Base-by-base conservation (phyloP, 1,139 yeast genomes). In the Suhomyces panamericanus region DNA sequence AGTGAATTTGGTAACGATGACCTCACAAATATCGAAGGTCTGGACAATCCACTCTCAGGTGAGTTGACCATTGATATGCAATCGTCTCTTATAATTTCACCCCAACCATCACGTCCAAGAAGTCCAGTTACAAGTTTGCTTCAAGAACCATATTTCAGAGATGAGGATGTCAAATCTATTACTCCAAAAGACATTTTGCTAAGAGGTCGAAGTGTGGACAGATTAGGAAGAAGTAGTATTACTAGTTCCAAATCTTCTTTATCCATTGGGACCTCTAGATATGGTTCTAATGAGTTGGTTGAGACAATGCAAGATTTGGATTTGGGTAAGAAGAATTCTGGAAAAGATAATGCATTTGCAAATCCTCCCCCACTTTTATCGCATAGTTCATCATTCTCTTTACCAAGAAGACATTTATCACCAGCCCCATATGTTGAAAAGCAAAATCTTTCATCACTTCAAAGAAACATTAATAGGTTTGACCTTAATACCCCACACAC, bases 321-420 rank as follows among this genome's bases (percentile, higher is more conserved):
- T 20, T 47, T 67, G 22, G 40, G 49, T 4, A 50, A 47, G 32
- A 49, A 48, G 30, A 35, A 43, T 3, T 43, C 50, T 4, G 43
- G 43, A 14, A 53, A 48, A 47, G 41, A 49, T 54, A 4, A 54
- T 50, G 17, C 45, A 20, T 42, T 36, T 9, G 22, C 41, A 11
- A 35, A 35, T 13, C 43, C 49, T n/a, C 41, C 44, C 2, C 43
- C 44, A 6, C 8, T 36, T 1, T 43, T 53, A 20, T 62, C 65
- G 16, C 63, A 64, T 49, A 67, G 63, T 48, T 64, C 74, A 11
- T 64, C 71, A 8, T 64, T 67, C 24, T 66, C 74, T 11, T 75
- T 84, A 2, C 85, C 85, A 2, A 67, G 80, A 47, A 65, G 85
- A 46, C 81, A 74, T 46, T 57, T 75, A 27, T 80, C 85, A 0